Base-by-base conservation (phyloP, 2,329 filamentous ascomycete species). In the Penicillium sp. region DNA sequence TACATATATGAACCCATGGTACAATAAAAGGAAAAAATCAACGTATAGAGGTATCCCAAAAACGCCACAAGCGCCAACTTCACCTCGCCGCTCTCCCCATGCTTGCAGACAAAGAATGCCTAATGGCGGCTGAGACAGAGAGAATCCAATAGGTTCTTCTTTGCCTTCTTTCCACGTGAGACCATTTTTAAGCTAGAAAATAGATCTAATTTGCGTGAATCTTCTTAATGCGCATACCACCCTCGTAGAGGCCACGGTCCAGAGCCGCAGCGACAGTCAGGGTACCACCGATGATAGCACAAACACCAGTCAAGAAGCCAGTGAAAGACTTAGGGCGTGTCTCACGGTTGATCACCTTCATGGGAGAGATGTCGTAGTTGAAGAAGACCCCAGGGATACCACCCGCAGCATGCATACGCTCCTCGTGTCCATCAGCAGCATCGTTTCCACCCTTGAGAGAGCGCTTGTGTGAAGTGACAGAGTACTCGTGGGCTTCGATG, bases 301-400 rank as follows among this genome's bases (percentile, higher is more conserved):
- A 99, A 21, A 99, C 86, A 48, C 95, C 95, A 1, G 95, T 93
- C 57, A 99, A 77, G 81, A 99, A 99, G 19, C 91, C 91, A 0
- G 91, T 87, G 74, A 99, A 96, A 4, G 89, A 90, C 82, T 98
- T 98, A 59, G 88, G 82, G 47, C 91, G 86, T 65, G 91, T 89
- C 79, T 99, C 96, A 54, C 93, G 89, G 81, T 99, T 99, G 78
- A 99, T 90, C 60, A 99, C 93, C 80, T 98, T 99, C 95, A 99
- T 99, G 5, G 95, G 95, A 2, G 93, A 98, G 75, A 99, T 99
- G 69, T 99, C 95, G 69, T 99, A 99, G 64, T 92, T 96, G 80
- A 99, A 98, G 81, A 99, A 99, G 14, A 99, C 93, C 44, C 95
- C 95, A 0, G 95, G 95, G 68, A 99, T 98, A 64, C 95, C 95